phyloP scores from a whole-genome alignment of 192 early-diverging fungal species.

The Entomortierella lignicola region DNA sequence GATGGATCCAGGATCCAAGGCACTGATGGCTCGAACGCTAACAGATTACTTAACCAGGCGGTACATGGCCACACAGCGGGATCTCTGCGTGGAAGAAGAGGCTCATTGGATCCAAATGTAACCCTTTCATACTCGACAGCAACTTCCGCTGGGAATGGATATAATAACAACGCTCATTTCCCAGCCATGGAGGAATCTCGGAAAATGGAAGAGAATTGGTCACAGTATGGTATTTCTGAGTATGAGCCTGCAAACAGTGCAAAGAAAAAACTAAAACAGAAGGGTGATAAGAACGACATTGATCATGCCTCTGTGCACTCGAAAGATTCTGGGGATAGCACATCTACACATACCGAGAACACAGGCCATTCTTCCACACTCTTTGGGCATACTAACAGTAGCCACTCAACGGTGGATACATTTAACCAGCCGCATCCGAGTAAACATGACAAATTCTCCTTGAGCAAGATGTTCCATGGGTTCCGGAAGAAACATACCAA shows the following conservation, averaged over 20 bases:
- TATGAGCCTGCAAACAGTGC: constrained; percentile 13
- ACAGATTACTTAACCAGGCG: constrained; percentile 8
- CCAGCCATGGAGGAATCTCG: constrained; percentile 10
- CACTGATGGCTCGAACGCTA: neutral
- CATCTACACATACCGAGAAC: constrained; percentile 17
- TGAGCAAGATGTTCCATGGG: constrained; percentile 49
- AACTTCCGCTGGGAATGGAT: neutral
- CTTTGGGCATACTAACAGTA: constrained; percentile 26
- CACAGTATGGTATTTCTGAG: constrained; percentile 34
- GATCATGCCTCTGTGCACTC: constrained; percentile 35
- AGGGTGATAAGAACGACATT: constrained; percentile 9
- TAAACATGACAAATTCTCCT: constrained; percentile 40
- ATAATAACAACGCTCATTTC: neutral
- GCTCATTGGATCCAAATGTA: constrained; percentile 24
- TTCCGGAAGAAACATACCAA: constrained; percentile 48
- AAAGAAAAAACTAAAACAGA: constrained; percentile 31
- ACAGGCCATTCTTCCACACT: constrained; percentile 10
- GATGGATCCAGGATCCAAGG: too few relatives aligned
- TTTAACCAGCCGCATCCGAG: neutral
- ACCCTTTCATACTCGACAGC: constrained; percentile 15
- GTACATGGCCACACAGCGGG: neutral
- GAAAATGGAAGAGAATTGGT: constrained; percentile 36
- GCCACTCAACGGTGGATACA: constrained; percentile 13
- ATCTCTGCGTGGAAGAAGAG: constrained; percentile 8
- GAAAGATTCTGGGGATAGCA: constrained; percentile 46